Evolutionary conservation across 1,284 basidiomycete species (phyloP).

Genomic region (Meira nashicola): DNA sequence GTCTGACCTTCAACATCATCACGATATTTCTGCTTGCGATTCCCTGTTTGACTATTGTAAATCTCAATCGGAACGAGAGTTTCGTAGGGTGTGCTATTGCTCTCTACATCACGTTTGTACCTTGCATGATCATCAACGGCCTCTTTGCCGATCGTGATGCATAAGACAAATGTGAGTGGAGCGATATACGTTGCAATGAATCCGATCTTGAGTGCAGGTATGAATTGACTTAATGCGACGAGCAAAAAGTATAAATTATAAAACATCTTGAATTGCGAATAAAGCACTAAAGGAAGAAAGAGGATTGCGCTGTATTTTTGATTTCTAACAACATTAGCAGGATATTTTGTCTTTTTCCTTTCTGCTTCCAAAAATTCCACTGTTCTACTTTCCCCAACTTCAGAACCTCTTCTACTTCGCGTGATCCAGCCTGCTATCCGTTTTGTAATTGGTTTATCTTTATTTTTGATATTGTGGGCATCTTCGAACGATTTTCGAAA

Average conservation of each 20-base stretch:
- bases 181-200: conserved; percentile 95
- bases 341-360: conserved; percentile 39
- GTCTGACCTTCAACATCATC: neutral
- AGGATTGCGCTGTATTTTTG: conserved; percentile 95
- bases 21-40: neutral
- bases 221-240: conserved; percentile 90
- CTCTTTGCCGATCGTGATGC: conserved; percentile 96
- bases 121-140: conserved; percentile 96
- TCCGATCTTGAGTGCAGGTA: conserved; percentile 95
- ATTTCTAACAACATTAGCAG: conserved; percentile 84
- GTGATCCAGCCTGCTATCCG: no score
- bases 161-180: conserved; percentile 88
- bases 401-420: neutral
- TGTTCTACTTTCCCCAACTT: neutral
- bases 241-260: conserved; percentile 99
- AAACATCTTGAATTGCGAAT: conserved; percentile 99
- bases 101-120: conserved; percentile 81
- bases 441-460: no score
- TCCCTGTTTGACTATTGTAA: neutral
- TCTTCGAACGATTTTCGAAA: no score
- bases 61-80: conserved; percentile 61
- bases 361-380: conserved; percentile 2
- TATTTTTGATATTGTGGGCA: no score
- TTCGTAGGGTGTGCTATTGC: conserved; percentile 87
- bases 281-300: conserved; percentile 92